Evolutionary conservation across 495 filamentous ascomycete species (phyloP), one percentile per base, ranked within the genome.

Genomic region (Parathielavia hyrcaniae): DNA sequence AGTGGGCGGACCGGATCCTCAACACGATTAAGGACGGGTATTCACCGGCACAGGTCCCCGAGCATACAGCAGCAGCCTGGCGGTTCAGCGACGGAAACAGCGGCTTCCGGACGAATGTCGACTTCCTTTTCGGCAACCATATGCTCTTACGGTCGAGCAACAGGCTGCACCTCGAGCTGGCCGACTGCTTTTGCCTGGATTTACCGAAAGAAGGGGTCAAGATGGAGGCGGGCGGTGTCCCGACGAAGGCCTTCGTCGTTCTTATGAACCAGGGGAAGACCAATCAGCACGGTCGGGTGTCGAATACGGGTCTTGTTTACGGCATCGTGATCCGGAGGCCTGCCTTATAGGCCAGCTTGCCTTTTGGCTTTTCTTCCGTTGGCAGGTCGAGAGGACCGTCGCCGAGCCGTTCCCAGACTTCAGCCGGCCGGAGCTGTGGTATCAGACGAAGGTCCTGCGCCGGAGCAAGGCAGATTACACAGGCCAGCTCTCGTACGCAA

Each of bases 181-280:
- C 46, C 46, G 46, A 48, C 46, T 48, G 46, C 46, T 48, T 48
- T 34, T 48, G 46, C 46, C 46, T 48, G 46, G 44, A 46, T 46
- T 46, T 46, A 19, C 44, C 44, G 44, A 46, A 46, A 23, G 44
- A 46, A 26, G 44, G 46, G 12, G n/a, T 34, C 19, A 48, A 48
- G 9, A 30, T 12, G 46, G 13, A 48, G 23, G 39, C 2, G 16
- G 22, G 44, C 3, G 44, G 40, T 4, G 17, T 43, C 7, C 43
- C 43, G 43, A 46, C 43, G 9, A 46, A 46, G 43, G 43, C 43
- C 43, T 26, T 46, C 9, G 43, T 46, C 19, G 43, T 46, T 26
- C 43, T 46, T 3, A 46, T 46, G 17, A 46, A 46, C 19, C 43
- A 46, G 43, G 43, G 17, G 43, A 46, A 46, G 43, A 46, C 43